Percentiles rank a stretch among this genome's conserved stretches.
These are phyloP conservation scores for Alternaria gansuensis DNA, from an alignment of 2,329 filamentous ascomycete species.

Conservation along the genomic window DNA sequence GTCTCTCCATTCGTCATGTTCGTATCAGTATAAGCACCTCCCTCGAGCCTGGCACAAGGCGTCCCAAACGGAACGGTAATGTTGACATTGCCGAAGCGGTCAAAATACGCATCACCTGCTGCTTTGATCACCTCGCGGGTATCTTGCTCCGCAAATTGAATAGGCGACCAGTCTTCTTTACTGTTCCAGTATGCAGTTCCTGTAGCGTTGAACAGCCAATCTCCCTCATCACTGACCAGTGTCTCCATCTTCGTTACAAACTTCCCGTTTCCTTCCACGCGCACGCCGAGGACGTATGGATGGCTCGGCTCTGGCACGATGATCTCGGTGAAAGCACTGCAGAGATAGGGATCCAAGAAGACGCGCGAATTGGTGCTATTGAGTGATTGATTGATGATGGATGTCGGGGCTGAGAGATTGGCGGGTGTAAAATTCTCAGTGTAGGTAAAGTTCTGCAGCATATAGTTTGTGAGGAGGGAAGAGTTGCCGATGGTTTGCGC, in stretches of 20 bases:
- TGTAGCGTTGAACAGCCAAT: conserved; percentile 39
- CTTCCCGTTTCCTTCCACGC: conserved; percentile 25
- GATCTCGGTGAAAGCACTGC: conserved; percentile 37
- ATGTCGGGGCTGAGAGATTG: conserved; percentile 24
- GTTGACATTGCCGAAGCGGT: conserved; percentile 30
- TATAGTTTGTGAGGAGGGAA: conserved; percentile 14
- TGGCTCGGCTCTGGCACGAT: conserved; percentile 26
- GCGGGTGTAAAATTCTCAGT: conserved; percentile 31
- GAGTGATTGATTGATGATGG: conserved; percentile 32
- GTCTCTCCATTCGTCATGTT: conserved; percentile 25
- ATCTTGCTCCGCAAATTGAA: conserved; percentile 23
- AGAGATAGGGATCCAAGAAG: conserved; percentile 30
- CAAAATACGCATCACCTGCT: conserved; percentile 38
- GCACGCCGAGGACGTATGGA: conserved; percentile 37
- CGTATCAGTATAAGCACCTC: conserved; percentile 36
- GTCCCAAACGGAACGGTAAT: conserved; percentile 35
- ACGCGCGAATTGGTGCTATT: conserved; percentile 29
- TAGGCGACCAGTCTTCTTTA: conserved; percentile 30
- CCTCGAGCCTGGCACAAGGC: conserved; percentile 40
- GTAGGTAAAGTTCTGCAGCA: conserved; percentile 30
- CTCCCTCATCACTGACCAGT: conserved; percentile 32
- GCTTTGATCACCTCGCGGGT: conserved; percentile 31
- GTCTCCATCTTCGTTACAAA: conserved; percentile 33
- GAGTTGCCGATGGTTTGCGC: conserved; percentile 30
- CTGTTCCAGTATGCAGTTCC: conserved; percentile 25